phyloP scores from a whole-genome alignment of 768 basidiomycete genomes.

The Dacryopinax spathularia region DNA sequence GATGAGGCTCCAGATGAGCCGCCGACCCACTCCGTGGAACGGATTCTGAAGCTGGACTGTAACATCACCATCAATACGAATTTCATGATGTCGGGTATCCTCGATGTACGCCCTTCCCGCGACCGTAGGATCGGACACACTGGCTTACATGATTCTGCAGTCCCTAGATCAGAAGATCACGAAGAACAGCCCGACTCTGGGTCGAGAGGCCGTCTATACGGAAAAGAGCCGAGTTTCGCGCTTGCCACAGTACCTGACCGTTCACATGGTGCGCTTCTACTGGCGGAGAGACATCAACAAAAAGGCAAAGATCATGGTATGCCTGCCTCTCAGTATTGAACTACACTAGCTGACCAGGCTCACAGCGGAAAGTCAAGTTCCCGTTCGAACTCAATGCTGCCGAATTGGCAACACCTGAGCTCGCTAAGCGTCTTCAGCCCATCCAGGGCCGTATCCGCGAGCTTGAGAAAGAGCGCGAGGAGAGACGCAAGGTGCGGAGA shows the following conservation, averaged over 20 bases:
- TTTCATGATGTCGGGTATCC: constrained; percentile 75
- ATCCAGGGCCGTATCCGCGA: constrained; percentile 59
- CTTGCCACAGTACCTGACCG: constrained; percentile 68
- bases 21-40: constrained; percentile 46
- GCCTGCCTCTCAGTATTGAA: constrained; percentile 12
- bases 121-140: constrained; percentile 9
- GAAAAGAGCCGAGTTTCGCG: constrained; percentile 70
- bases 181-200: constrained; percentile 67
- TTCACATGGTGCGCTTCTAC: constrained; percentile 93
- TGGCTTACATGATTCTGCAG: constrained; percentile 28
- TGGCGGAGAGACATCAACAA: constrained; percentile 83
- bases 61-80: constrained; percentile 81
- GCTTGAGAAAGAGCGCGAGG: constrained; percentile 67
- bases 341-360: neutral
- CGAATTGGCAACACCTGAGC: constrained; percentile 67
- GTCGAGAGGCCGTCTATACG: constrained; percentile 66
- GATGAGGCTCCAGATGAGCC: constrained; percentile 73
- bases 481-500: constrained; percentile 69
- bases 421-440: constrained; percentile 55
- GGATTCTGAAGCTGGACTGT: constrained; percentile 78
- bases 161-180: constrained; percentile 75
- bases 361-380: constrained; percentile 81
- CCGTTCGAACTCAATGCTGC: constrained; percentile 74
- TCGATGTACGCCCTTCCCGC: constrained; percentile 39
- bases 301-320: constrained; percentile 94